Base-by-base conservation (phyloP, 2,329 filamentous ascomycete species). In the Seiridium unicorne region DNA sequence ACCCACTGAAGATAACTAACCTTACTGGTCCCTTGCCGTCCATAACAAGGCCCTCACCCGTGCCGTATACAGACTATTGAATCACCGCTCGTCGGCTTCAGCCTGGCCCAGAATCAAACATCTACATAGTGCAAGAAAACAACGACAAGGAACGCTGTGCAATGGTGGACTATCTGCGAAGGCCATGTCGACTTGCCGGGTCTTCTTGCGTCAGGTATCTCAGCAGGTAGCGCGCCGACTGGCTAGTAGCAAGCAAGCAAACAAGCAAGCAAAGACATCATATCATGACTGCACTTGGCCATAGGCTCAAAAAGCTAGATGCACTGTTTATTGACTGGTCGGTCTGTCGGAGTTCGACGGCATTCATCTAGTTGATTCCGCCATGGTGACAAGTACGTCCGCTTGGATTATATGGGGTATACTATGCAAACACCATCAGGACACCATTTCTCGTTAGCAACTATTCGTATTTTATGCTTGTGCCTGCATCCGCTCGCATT, bases 401-500 rank as follows among this genome's bases (percentile, higher is more conserved):
- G 49, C 35, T 51, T 51, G 49, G 49, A 13, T 36, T 26, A 34
- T 51, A 51, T 32, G 35, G 49, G 49, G 35, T 51, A 51, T 51
- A 51, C 49, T 51, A 51, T 38, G 35, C 49, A 35, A 51, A 34
- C 34, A 51, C 49, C 49, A 51, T n/a, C 13, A 51, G 35, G 32
- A 35, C 49, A 51, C 49, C 49, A 51, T 36, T 11, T 5, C 32
- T 26, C 11, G 34, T 35, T 51, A 51, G 49, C 49, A 34, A 51
- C 49, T 51, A 31, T 13, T 10, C 18, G 13, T 42, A 7, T 13
- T 42, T 51, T 51, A 35, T 51, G 35, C 49, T 11, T 35, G 49
- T 51, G 32, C 49, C 49, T 55, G 51, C 51, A 55, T 44, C 51
- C 51, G 44, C 51, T 51, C 8, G 42, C 51, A 31, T 42, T 44